Evolutionary conservation across 768 basidiomycete genomes (phyloP), one percentile per base, ranked within the genome.

Genomic region (Sporobolomyces pararoseus): DNA sequence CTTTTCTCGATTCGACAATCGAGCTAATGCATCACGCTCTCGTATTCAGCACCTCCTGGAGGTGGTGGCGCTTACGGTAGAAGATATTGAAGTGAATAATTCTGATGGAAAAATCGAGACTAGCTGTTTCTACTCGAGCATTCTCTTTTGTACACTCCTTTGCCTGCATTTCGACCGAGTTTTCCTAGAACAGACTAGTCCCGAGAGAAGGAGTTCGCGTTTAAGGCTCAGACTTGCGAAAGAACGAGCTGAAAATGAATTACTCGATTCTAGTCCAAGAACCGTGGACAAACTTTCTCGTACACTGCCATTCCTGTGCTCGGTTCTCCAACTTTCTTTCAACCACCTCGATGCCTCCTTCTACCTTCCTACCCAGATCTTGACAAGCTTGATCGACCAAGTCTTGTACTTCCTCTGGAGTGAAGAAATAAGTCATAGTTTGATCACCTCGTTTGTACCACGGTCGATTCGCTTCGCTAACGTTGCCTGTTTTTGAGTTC

Each of bases 341-440:
- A 17, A 63, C 61, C 14, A 69, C 27, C 32, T 42, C 57, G 32
- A 39, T 39, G 16, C 32, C 27, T 0, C 68, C 72, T 63, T 74
- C 68, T 16, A 74, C 52, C 35, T 21, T 27, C 17, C 27, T 29
- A 0, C 17, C 62, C 14, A 50, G 31, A 1, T 47, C 46, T 37
- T 53, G 37, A 54, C 46, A 19, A 31, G 54, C 62, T 2, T 12
- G 29, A 32, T 54, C 31, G 39, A 74, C 27, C 10, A 66, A 42
- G 3, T 23, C 21, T 25, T 57, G 46, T 1, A 74, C 47, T 37
- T 74, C 73, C 2, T 47, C 59, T 2, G 37, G 7, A 0, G 58
- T 52, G 42, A 68, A 74, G 54, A 74, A 74, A 57, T 71, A 74
- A 6, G 65, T 70, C 66, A 71, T 47, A 12, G 73, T 74, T 17